Percentiles rank a stretch among this genome's conserved stretches.
These are phyloP conservation scores for Colletotrichum ledebouriae DNA, from an alignment of 2,329 filamentous ascomycete species.

Conservation along the genomic window DNA sequence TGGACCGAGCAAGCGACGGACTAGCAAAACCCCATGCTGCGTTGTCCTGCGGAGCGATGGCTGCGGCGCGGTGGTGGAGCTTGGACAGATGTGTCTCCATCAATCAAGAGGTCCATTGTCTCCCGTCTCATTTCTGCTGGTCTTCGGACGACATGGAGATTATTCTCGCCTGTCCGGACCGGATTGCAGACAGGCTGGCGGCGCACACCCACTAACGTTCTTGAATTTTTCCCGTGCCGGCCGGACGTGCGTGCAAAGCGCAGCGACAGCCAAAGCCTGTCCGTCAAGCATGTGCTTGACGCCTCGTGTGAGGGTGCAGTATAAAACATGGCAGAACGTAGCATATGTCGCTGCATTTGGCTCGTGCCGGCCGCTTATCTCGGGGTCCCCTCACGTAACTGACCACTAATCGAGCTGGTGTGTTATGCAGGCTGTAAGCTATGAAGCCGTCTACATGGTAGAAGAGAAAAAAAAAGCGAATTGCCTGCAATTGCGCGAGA, in stretches of 20 bases:
- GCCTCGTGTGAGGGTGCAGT: constrained; percentile 5
- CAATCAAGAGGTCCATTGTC: constrained; percentile 34
- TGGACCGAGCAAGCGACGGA: constrained; percentile 33
- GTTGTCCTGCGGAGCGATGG: constrained; percentile 36
- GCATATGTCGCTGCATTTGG: constrained; percentile 27
- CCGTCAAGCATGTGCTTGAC: constrained; percentile 26
- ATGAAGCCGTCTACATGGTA: constrained; percentile 33
- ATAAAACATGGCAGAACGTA: constrained; percentile 9
- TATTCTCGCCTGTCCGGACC: constrained; percentile 32
- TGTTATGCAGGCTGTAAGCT: constrained; percentile 40
- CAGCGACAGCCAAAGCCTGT: not conserved
- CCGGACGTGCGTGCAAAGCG: constrained; percentile 17
- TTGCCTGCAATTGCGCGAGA: constrained; percentile 32
- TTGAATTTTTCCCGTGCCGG: constrained; percentile 26
- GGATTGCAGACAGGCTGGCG: constrained; percentile 15
- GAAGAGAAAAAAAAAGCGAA: constrained; percentile 12
- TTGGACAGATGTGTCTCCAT: constrained; percentile 35
- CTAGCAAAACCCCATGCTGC: constrained; percentile 33
- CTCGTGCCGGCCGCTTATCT: constrained; percentile 37
- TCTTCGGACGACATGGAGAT: constrained; percentile 20
- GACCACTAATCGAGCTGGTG: constrained; percentile 28
- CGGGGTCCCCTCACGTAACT: constrained; percentile 26
- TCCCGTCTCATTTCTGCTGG: constrained; percentile 36
- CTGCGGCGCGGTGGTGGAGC: constrained; percentile 37
- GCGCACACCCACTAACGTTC: constrained; percentile 5